Evolutionary conservation across 768 basidiomycete species (phyloP), one percentile per base, ranked within the genome.

Genomic region (Scleroderma bovista): DNA sequence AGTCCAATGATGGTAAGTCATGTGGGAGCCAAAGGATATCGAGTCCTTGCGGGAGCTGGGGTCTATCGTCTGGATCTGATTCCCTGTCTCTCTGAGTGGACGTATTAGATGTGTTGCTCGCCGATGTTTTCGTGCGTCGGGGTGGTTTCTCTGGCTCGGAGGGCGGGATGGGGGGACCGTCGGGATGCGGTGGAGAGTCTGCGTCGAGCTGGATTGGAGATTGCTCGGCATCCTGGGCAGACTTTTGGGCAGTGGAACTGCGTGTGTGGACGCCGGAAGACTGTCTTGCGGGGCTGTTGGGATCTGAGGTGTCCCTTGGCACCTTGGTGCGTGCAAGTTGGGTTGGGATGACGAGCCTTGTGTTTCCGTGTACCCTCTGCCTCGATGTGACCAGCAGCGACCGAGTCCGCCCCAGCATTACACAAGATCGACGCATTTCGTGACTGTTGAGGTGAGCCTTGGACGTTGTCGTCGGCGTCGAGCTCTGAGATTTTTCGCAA

Each of bases 371-470:
- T 29, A 17, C 10, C 55, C 9, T 44, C 49, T 54, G 51, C 51
- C 42, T 26, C 31, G 57, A 51, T 1, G 57, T 37, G 43, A 23
- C 53, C 53, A 64, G 86, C 88, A 92, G 88, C 46, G 85, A 87
- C 49, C 88, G 88, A 63, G 93, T 90, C 65, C 90, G 93, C 24
- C 89, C 92, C 65, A 89, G 88, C 11, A 72, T 76, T 16, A 77
- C 73, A 49, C 79, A 81, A 39, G 78, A 75, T 51, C 83, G 75
- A 59, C 78, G 79, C 55, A 79, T 79, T 58, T 42, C 41, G 22
- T 16, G 6, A 12, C 7, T 24, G n/a, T 3, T 20, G 20, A 6
- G 6, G 40, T 15, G 10, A 22, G 7, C 23, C 15, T 33, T 42
- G 19, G 40, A 20, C 41, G 41, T 29, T 23, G 41, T 11, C 24